Base-by-base conservation (phyloP, 1,284 basidiomycete genomes). In the Ceratobasidium sp. region DNA sequence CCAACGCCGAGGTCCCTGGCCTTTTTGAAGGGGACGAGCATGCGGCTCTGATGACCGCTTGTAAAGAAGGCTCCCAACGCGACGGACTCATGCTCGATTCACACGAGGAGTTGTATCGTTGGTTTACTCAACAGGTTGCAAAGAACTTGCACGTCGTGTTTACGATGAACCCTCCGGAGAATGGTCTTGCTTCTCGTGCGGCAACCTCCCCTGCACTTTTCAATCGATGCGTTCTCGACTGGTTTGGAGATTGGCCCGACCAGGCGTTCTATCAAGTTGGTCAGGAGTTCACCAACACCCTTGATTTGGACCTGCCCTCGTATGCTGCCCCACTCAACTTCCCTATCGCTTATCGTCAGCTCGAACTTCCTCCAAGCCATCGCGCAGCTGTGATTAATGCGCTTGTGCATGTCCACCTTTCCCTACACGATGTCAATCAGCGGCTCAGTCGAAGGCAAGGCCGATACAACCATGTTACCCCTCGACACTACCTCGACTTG, bases 1-100 rank as follows among this genome's bases (percentile, higher is more conserved):
- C 97, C 44, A 99, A 99, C 75, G 96, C 96, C n/a, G 97, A 99
- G 78, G 96, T 99, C 16, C 97, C 97, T 0, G 97, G 98, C 77
- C 83, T 99, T 13, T 99, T 99, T 75, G 95, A 98, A 78, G 95
- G 95, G 13, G 97, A 99, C 75, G 97, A 99, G 77, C 91, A 98
- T 77, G 87, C 95, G 14, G 91, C 94, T 41, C 81, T 99, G 68
- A 98, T 99, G 91, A 98, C 95, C 2, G 94, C 95, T 1, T 97
- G 97, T 79, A 98, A 98, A 77, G 97, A 99, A 79, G 97, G 96
- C 0, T 96, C 95, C 16, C 95, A 98, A 76, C 87, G 95, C 19
- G 95, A 99, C 72, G 97, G 97, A 1, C 82, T 98, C 36, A 98
- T 99, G 93, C 83, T 99, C 14, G 95, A 99, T 79, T 96, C 95